Evolutionary conservation across 306 rosid species (phyloP), one percentile per base, ranked within the genome.

Genomic region (Spatholobus suberectus): DNA sequence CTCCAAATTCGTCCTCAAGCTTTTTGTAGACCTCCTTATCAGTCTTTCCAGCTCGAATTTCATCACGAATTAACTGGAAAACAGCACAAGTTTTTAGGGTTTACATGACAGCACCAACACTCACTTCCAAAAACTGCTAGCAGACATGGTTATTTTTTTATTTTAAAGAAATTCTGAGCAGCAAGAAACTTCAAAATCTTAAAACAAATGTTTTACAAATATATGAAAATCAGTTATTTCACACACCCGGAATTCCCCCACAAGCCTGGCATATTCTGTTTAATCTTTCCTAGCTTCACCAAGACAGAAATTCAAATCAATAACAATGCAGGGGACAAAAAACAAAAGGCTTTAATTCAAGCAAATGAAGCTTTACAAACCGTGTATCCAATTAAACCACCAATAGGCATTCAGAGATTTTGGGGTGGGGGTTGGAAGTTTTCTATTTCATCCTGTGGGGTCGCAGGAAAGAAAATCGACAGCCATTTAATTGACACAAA

Each of bases 1-100:
- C 99, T 43, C 99, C 99, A 73, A 85, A 94, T 11, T 92, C 93
- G 0, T 90, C 85, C 90, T 93, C 98, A 5, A 96, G 98, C 86
- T 90, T 96, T 54, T 88, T 88, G 86, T 29, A 93, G 75, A 96
- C 92, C 52, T 96, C 97, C 82, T 92, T 92, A 86, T 96, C 99
- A 15, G 82, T 21, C 82, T 88, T 96, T 69, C 98, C 98, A 15
- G 89, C 17, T 27, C 70, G 94, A 84, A 93, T 90, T 87, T 96
- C 99, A 34, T 93, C 98, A 14, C 97, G 99, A 68, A 96, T 96
- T 71, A 96, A 83, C 99, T 96, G 91, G 41, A 67, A 77, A 51
- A 70, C 62, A 78, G 83, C 29, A 49, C 71, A 58, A 79, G 52
- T 83, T 34, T 44, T 78, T 13, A 52, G 69, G 75, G 66, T 62